A percentile compares a stretch with the other conserved stretches of the same genome.
Evolutionary conservation across 495 filamentous ascomycete species (phyloP).

Genomic region (Lophium mytilinum): DNA sequence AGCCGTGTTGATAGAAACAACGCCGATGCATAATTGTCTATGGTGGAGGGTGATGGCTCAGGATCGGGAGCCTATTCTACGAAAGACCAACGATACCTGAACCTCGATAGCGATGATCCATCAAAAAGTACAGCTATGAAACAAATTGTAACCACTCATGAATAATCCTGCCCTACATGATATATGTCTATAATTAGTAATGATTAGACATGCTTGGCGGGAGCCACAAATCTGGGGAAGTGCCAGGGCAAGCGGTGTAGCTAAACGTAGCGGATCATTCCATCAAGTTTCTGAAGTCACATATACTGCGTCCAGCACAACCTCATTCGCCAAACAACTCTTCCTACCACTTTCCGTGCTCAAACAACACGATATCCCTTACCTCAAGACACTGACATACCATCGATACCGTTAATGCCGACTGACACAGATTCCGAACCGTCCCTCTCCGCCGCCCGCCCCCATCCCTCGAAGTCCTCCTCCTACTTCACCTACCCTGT

Average conservation of each 20-base stretch:
- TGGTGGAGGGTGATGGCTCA: too few species aligned
- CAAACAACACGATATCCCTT: not conserved
- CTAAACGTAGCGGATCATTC: not conserved
- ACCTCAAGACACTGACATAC: not conserved
- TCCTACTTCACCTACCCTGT: conserved; percentile 36
- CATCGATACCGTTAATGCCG: conserved; percentile 16
- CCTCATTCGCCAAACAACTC: too few species aligned
- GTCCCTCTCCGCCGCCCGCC: conserved; percentile 6
- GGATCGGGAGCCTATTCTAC: too few species aligned
- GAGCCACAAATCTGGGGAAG: conserved; percentile 2
- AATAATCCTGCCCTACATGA: too few species aligned
- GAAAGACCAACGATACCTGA: too few species aligned
- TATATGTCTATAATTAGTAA: not conserved
- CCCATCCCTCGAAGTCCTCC: conserved; percentile 10
- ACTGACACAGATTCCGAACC: conserved; percentile 13
- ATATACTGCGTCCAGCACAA: not conserved
- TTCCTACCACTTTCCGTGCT: too few species aligned
- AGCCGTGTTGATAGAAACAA: too few species aligned
- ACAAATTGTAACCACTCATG: too few species aligned
- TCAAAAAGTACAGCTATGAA: too few species aligned
- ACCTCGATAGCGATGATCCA: too few species aligned
- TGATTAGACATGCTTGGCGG: not conserved
- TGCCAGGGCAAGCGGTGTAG: not conserved
- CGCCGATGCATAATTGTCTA: too few species aligned
- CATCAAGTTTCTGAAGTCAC: not conserved